Evolutionary conservation across 2,329 filamentous ascomycete species (phyloP).

Genomic region (Hirsutella thompsonii): DNA sequence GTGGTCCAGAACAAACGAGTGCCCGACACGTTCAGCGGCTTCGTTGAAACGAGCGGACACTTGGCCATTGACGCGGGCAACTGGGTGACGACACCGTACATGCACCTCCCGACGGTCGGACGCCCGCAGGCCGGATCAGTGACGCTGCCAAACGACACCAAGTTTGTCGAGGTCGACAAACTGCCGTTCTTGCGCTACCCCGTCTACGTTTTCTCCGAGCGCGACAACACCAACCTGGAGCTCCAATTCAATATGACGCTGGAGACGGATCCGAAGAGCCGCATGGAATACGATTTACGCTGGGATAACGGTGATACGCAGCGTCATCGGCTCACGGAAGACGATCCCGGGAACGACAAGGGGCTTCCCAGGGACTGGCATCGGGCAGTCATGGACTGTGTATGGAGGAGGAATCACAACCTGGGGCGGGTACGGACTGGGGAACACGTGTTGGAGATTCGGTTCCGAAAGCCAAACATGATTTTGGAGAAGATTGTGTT

Average conservation of each 20-base stretch:
- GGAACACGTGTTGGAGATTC: slow-evolving; percentile 15
- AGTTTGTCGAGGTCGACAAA: slow-evolving; percentile 7
- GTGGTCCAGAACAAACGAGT: slow-evolving; percentile 9
- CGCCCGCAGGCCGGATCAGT: slow-evolving; percentile 11
- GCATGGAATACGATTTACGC: slow-evolving; percentile 35
- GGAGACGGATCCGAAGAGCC: slow-evolving; percentile 35
- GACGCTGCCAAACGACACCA: slow-evolving; percentile 7
- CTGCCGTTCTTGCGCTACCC: slow-evolving; percentile 14
- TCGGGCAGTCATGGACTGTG: slow-evolving; percentile 32
- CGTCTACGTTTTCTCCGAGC: slow-evolving; percentile 16
- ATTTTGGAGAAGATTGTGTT: slow-evolving; percentile 24
- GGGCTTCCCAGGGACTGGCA: slow-evolving; percentile 35
- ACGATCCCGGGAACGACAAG: slow-evolving; percentile 11
- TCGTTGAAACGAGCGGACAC: slow-evolving; percentile 19
- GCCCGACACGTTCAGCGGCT: slow-evolving; percentile 20
- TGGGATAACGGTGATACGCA: slow-evolving; percentile 26
- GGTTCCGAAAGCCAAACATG: slow-evolving; percentile 19
- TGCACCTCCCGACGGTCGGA: slow-evolving; percentile 17
- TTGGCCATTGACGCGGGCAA: slow-evolving; percentile 19
- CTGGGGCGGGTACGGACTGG: slow-evolving; percentile 12
- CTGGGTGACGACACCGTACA: slow-evolving; percentile 12
- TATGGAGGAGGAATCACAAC: slow-evolving; percentile 30
- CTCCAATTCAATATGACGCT: slow-evolving; percentile 27
- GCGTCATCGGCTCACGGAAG: slow-evolving; percentile 17
- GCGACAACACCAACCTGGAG: slow-evolving; percentile 12